Evolutionary conservation across 106 monocot species (phyloP), one percentile per base, ranked within the genome.

Genomic region (Alisma plantagoaquatica): DNA sequence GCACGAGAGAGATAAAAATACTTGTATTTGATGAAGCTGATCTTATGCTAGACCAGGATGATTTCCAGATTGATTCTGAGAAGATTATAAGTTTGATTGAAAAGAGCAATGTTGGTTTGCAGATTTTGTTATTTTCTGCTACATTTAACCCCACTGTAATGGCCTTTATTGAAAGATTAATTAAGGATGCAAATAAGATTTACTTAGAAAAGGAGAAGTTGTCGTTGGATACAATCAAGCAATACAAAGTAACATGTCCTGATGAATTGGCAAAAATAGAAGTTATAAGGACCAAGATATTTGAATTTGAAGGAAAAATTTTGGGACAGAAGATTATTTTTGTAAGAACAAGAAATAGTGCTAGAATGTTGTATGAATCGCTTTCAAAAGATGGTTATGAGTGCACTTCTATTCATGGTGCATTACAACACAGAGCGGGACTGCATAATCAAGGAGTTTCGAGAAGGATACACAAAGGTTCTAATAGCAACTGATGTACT

Each of bases 261-360:
- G 75, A 91, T 73, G 91, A 91, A 31, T 59, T 72, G 18, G 64
- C 81, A 14, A 91, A 91, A 77, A 58, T 81, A 56, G 59, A 68
- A 21, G 84, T 91, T 9, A 84, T 84, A 38, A 91, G 69, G 64
- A 66, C 64, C 68, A 91, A 72, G 62, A 91, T 91, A 9, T 84
- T 91, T 72, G 80, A 84, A 51, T 77, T 77, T 67, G n/a, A n/a
- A n/a, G 84, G 91, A 31, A 62, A 91, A 49, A 80, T 72, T 54
- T 69, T 91, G n/a, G 91, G 91, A 4, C 91, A 91, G 66, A 81
- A 74, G 35, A 91, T 91, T 43, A 84, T 91, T 63, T 91, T 91
- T 66, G 84, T 81, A 12, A 73, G 81, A 17, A 84, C 84, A 51
- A 80, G 75, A 60, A 41, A 84, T 5, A 84, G 91, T 65, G 81